Base-by-base conservation (phyloP, 106 monocot species). In the Allium cepa region DNA sequence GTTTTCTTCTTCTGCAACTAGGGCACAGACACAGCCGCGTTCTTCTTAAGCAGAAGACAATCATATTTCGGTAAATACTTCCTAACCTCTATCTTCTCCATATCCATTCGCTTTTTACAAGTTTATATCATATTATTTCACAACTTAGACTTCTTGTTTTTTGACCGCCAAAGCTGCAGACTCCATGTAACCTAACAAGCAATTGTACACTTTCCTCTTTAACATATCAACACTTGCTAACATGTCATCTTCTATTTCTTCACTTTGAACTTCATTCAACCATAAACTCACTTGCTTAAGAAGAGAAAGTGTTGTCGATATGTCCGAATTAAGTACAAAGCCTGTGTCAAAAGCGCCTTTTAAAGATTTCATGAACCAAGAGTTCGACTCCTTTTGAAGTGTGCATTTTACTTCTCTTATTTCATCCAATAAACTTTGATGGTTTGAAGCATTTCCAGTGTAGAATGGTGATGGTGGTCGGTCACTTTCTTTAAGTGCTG, bases 291-390 rank as follows among this genome's bases (percentile, higher is more conserved):
- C 83, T 11, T 70, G 88, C 83, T 97, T 97, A 7, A 96, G 84
- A 49, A 88, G 92, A n/a, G 86, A 82, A 18, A 96, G 50, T 28
- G 78, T 86, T 11, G 79, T 76, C 52, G 92, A 85, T 69, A 95
- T 83, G 56, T 71, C 65, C 17, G 55, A n/a, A 62, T 82, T 80
- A 18, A 72, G 65, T 60, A 78, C 71, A 60, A 91, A 88, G 13
- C 89, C 92, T 36, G 72, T 11, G 36, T 67, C 71, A 9, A 96
- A 78, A 51, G 82, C 75, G 16, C 55, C 58, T 56, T 96, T 84
- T 67, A 96, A 75, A 78, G 86, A 97, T 46, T 71, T 75, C 18
- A 92, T 60, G 69, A 97, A 97, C 96, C 96, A 97, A 61, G 80
- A 63, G 57, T 64, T 76, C 11, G 91, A 79, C 72, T 97, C 96